Evolutionary conservation across 192 early-diverging fungal species (phyloP).

Genomic region (Gamsiella multidivaricata): DNA sequence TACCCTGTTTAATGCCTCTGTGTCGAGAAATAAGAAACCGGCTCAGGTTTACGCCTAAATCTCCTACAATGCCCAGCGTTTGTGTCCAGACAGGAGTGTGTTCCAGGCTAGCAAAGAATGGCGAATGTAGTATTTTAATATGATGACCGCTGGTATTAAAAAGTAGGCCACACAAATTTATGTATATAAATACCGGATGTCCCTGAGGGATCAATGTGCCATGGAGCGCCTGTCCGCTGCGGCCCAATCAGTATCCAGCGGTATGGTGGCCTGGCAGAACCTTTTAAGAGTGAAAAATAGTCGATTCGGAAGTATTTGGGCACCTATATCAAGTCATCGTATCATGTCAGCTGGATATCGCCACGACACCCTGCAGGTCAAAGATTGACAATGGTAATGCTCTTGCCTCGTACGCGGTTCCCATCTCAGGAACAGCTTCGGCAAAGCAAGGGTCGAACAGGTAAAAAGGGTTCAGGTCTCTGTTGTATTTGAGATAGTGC

Average conservation of each 20-base stretch:
- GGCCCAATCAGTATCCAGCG: conserved; percentile 62
- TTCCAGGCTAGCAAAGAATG: conserved; percentile 54
- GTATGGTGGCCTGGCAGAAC: conserved; percentile 46
- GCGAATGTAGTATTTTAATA: no score
- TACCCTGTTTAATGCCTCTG: no score
- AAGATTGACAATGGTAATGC: background rate
- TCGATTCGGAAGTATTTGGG: conserved; percentile 57
- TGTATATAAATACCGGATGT: conserved; percentile 51
- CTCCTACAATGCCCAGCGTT: conserved; percentile 64
- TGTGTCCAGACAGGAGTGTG: conserved; percentile 56
- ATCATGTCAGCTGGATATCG: background rate
- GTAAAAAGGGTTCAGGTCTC: conserved; percentile 58
- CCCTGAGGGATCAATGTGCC: conserved; percentile 59
- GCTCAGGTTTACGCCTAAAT: no score
- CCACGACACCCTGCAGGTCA: background rate
- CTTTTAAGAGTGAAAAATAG: conserved; percentile 45
- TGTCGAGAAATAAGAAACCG: background rate
- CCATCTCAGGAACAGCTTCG: conserved; percentile 48
- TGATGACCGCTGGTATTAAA: no score
- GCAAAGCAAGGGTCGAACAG: conserved; percentile 59
- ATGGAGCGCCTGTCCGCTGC: conserved; percentile 55
- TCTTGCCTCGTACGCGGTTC: conserved; percentile 45
- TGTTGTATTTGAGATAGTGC: conserved; percentile 47
- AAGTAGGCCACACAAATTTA: no score
- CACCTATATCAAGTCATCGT: conserved; percentile 21